phyloP scores from a whole-genome alignment of 345 rosid species.

The Luvunga scandens region DNA sequence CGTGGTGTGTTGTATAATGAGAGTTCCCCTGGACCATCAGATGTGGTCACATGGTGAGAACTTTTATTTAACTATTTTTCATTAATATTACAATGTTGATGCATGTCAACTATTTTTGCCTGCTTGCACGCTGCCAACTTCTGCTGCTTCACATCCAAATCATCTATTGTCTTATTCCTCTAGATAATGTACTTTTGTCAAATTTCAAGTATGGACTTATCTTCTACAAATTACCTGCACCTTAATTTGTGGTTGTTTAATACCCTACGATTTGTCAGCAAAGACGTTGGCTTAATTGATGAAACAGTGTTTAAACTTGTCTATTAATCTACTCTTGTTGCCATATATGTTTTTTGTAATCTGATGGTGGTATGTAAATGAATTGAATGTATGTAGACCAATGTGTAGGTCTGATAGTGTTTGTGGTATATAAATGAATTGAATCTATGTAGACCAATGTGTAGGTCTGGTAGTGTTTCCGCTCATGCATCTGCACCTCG shows the following conservation, averaged over 20 bases:
- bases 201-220: neutral
- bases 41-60: slow-evolving; percentile 75
- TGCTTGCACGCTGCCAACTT: neutral
- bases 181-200: neutral
- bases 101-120: neutral
- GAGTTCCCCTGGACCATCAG: slow-evolving; percentile 34
- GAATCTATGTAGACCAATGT: slow-evolving; percentile 22
- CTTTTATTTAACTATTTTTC: slow-evolving; percentile 5
- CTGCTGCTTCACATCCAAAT: neutral
- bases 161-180: neutral
- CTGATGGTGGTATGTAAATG: neutral
- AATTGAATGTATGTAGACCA: slow-evolving; percentile 21
- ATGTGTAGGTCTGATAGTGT: slow-evolving; percentile 64
- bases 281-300: neutral
- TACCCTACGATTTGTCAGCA: neutral
- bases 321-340: neutral
- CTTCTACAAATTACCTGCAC: neutral
- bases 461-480: slow-evolving; percentile 71
- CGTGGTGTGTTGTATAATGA: slow-evolving; percentile 61
- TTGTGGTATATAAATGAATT: slow-evolving; percentile 16
- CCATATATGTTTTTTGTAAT: neutral
- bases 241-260: neutral
- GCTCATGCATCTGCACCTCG: slow-evolving; percentile 53
- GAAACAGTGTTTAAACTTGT: neutral
- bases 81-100: neutral